Evolutionary conservation across 192 early-diverging fungal species (phyloP).

Genomic region (Rhizophlyctis rosea): DNA sequence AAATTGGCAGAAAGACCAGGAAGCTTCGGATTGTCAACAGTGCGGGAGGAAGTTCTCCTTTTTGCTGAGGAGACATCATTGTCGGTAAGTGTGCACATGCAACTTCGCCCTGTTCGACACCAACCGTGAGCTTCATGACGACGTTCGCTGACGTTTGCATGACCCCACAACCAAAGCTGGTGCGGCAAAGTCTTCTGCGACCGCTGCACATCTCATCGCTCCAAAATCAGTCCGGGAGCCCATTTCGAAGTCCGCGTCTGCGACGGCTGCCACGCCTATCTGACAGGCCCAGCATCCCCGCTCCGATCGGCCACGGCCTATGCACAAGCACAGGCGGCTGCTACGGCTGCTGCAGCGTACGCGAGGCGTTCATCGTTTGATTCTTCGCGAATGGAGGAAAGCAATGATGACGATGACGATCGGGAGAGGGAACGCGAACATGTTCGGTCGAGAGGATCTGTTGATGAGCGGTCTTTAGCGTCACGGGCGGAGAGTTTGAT

Average conservation of each 20-base stretch:
- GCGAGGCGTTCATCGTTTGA: no score
- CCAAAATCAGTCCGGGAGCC: conserved; percentile 40
- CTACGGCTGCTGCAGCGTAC: no score
- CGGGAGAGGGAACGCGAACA: no score
- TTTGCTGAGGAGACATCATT: conserved; percentile 83
- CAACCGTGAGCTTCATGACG: no score
- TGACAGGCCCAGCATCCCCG: conserved; percentile 20
- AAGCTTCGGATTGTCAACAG: conserved; percentile 62
- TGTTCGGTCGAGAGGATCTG: no score
- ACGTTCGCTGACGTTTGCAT: no score
- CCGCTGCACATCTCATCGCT: conserved; percentile 65
- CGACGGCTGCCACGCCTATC: conserved; percentile 42
- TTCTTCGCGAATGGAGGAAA: no score
- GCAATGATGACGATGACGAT: no score
- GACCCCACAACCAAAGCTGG: conserved; percentile 48
- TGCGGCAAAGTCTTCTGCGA: conserved; percentile 87
- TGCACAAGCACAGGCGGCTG: conserved; percentile 3
- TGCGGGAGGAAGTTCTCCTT: conserved; percentile 72
- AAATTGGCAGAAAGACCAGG: conserved; percentile 75
- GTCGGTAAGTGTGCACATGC: conserved; percentile 61
- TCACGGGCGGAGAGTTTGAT: conserved; percentile 49
- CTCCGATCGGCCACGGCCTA: background rate
- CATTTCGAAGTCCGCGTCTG: no score
- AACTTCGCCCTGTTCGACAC: no score
- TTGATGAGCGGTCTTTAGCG: conserved; percentile 3